Conservation (phyloP, 1,139 yeast species). For the Hansenula lynferdii region DNA sequence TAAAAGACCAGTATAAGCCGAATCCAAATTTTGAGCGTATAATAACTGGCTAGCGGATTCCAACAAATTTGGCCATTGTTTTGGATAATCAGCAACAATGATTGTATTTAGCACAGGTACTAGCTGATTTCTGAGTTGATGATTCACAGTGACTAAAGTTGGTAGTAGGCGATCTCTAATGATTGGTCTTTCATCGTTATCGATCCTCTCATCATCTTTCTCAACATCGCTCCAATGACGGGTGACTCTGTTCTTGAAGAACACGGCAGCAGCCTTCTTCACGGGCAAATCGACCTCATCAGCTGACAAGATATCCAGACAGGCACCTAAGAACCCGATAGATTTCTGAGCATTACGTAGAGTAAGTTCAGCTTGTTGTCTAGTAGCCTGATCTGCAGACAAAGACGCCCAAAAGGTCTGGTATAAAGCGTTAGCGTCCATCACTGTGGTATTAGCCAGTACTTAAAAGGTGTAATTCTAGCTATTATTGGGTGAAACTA, state of each 20-base stretch:
- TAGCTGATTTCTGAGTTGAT: conserved; percentile 49
- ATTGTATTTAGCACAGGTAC: conserved; percentile 65
- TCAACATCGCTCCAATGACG: conserved; percentile 50
- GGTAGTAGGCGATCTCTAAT: conserved; percentile 53
- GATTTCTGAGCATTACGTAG: conserved; percentile 49
- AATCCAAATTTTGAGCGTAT: conserved; percentile 45
- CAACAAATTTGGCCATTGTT: conserved; percentile 64
- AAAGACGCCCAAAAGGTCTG: conserved; percentile 82
- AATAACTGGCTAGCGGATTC: conserved; percentile 56
- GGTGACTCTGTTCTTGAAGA: conserved; percentile 71
- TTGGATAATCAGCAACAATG: conserved; percentile 65
- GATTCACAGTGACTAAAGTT: conserved; percentile 34
- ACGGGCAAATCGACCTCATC: conserved; percentile 50
- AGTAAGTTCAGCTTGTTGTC: conserved; percentile 67
- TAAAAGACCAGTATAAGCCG: conserved; percentile 71
- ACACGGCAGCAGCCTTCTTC: conserved; percentile 80
- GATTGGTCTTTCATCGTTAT: conserved; percentile 65
- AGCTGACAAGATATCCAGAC: conserved; percentile 68
- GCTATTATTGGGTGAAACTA: too few species aligned
- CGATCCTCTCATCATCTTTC: conserved; percentile 37
- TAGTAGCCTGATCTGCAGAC: conserved; percentile 55
- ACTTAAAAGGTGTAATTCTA: too few species aligned
- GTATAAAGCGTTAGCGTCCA: conserved; percentile 67
- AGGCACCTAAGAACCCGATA: conserved; percentile 78
- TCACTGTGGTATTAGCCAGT: conserved; percentile 26